A percentile compares a stretch with the other conserved stretches of the same genome.
These are phyloP conservation scores for Hymenoscyphus scutula DNA, from an alignment of 2,329 filamentous ascomycete genomes.

Conservation along the genomic window DNA sequence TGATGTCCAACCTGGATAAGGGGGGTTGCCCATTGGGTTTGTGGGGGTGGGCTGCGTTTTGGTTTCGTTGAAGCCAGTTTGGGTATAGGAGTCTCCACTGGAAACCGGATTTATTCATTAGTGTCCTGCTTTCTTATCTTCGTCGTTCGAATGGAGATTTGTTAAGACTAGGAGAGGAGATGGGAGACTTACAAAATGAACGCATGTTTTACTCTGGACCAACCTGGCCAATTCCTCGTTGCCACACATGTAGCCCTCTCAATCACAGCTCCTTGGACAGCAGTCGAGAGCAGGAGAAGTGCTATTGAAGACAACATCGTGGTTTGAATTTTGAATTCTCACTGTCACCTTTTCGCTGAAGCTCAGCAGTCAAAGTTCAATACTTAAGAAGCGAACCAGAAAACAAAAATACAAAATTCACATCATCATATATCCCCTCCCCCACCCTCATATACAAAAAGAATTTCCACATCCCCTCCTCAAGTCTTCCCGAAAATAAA, in stretches of 20 bases:
- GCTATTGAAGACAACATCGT: not conserved
- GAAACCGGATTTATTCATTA: not conserved
- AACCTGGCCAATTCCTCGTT: slow-evolving; percentile 38
- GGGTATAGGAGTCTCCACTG: slow-evolving; percentile 43
- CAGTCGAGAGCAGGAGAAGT: not conserved
- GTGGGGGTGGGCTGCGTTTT: slow-evolving; percentile 36
- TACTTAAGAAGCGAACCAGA: not conserved
- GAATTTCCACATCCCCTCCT: not conserved
- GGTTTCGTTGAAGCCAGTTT: slow-evolving; percentile 39
- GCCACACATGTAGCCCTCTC: slow-evolving; percentile 23
- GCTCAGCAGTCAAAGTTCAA: not conserved
- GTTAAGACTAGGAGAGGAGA: too few species aligned
- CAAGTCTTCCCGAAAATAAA: not conserved
- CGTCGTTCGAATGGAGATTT: too few species aligned
- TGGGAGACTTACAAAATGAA: slow-evolving; percentile 42
- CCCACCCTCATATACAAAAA: not conserved
- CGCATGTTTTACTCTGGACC: slow-evolving; percentile 40
- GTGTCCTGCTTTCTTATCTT: not conserved
- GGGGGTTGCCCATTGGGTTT: slow-evolving; percentile 42
- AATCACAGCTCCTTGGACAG: not conserved
- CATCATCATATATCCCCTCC: not conserved
- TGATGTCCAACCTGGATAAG: slow-evolving; percentile 41
- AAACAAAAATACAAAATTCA: not conserved
- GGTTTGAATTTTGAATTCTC: not conserved
- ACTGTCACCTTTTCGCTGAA: not conserved